A percentile compares a stretch with the other conserved stretches of the same genome.
Evolutionary conservation across 1,284 basidiomycete species (phyloP).

Genomic region (Inonotus hispidus): DNA sequence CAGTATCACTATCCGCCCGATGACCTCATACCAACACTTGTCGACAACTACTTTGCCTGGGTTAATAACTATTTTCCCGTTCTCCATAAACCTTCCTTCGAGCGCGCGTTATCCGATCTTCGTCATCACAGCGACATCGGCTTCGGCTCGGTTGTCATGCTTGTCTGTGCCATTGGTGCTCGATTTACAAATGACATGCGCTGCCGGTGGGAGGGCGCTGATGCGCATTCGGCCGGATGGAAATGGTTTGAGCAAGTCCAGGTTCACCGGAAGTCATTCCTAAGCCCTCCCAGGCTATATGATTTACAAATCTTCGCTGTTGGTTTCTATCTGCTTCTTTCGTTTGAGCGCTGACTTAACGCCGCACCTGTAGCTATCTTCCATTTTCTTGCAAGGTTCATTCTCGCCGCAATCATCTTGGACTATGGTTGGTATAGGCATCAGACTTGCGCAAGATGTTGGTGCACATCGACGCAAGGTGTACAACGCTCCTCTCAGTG

Average conservation of each 20-base stretch:
- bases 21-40: slow-evolving; percentile 56
- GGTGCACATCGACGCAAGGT: slow-evolving; percentile 57
- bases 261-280: slow-evolving; percentile 40
- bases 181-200: slow-evolving; percentile 62
- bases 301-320: slow-evolving; percentile 63
- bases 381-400: slow-evolving; percentile 46
- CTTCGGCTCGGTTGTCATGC: slow-evolving; percentile 65
- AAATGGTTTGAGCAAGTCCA: slow-evolving; percentile 67
- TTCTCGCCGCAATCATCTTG: slow-evolving; percentile 68
- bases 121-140: slow-evolving; percentile 52
- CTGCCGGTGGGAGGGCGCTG: slow-evolving; percentile 42
- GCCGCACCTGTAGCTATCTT: slow-evolving; percentile 12
- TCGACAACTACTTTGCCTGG: slow-evolving; percentile 65
- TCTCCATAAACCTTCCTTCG: slow-evolving; percentile 76
- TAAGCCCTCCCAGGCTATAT: slow-evolving; percentile 58
- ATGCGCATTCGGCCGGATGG: slow-evolving; percentile 63
- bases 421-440: slow-evolving; percentile 65
- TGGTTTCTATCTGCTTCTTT: slow-evolving; percentile 11
- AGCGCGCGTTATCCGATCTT: slow-evolving; percentile 50
- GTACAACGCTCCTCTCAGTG: slow-evolving; percentile 32
- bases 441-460: slow-evolving; percentile 63
- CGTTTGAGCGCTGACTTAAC: not conserved
- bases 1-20: slow-evolving; percentile 48
- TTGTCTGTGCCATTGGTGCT: slow-evolving; percentile 73
- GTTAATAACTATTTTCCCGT: slow-evolving; percentile 63